A percentile compares a stretch with the other conserved stretches of the same genome.
Evolutionary conservation across 257 asterid species (phyloP).

Genomic region (Echites panduratus): DNA sequence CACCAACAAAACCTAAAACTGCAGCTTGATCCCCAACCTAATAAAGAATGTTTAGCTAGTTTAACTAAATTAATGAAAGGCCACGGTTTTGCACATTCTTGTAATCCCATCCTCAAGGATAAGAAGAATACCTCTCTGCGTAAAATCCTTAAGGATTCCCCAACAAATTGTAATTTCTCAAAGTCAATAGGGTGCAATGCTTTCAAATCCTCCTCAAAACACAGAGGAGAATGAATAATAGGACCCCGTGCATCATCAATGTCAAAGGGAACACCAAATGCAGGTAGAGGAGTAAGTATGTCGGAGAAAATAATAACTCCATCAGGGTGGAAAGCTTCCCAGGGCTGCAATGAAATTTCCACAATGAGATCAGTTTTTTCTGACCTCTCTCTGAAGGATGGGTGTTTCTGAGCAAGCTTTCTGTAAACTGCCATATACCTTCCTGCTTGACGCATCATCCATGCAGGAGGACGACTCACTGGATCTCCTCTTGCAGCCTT

Average conservation of each 20-base stretch:
- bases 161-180: conserved; percentile 76
- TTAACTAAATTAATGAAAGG: conserved; percentile 13
- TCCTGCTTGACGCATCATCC: conserved; percentile 99
- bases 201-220: conserved; percentile 70
- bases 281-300: conserved; percentile 94
- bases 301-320: conserved; percentile 97
- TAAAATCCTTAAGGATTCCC: conserved; percentile 73
- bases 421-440: conserved; percentile 93
- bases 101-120: not conserved
- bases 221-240: conserved; percentile 74
- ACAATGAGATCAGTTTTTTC: conserved; percentile 99
- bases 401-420: conserved; percentile 94
- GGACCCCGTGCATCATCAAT: conserved; percentile 92
- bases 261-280: conserved; percentile 97
- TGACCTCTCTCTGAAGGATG: conserved; percentile 97
- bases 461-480: conserved; percentile 90
- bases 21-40: conserved; percentile 91
- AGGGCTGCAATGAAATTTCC: conserved; percentile 98
- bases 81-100: conserved; percentile 4
- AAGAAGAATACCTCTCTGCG: conserved; percentile 60
- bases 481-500: conserved; percentile 88
- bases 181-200: conserved; percentile 68
- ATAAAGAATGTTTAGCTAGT: conserved; percentile 14
- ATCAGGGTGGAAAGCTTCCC: conserved; percentile 94
- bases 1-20: conserved; percentile 94